These are phyloP conservation scores for Phytopythium aichiense DNA, from an alignment of 352 stramenopile species.

Conservation along the genomic window DNA sequence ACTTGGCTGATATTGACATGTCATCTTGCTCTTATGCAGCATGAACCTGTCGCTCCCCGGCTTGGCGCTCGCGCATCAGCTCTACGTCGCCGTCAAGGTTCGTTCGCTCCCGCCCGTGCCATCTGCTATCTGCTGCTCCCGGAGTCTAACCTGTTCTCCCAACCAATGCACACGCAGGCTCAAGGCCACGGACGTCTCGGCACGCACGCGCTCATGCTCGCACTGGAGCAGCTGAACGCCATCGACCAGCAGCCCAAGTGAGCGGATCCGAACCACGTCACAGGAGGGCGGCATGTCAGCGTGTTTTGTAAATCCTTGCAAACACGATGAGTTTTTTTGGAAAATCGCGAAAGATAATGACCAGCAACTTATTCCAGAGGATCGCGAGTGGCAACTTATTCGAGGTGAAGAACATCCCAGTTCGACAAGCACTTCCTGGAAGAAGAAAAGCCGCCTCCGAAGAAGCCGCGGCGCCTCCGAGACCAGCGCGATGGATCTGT, in stretches of 20 bases:
- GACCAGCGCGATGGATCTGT: constrained; percentile 49
- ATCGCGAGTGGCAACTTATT: neutral
- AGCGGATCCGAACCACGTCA: neutral
- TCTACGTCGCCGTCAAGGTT: constrained; percentile 84
- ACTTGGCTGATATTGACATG: neutral
- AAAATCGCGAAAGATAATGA: constrained; percentile 10
- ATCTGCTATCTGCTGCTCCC: neutral
- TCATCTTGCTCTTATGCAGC: constrained; percentile 10
- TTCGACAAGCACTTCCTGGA: constrained; percentile 3
- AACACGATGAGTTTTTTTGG: constrained; percentile 7
- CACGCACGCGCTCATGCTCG: constrained; percentile 87
- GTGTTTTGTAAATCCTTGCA: neutral
- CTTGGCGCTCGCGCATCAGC: constrained; percentile 81
- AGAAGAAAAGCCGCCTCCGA: constrained; percentile 14
- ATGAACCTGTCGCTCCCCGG: constrained; percentile 88
- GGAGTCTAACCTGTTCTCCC: neutral
- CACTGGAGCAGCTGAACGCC: constrained; percentile 85
- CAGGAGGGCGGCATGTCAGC: neutral
- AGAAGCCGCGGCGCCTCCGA: constrained; percentile 16
- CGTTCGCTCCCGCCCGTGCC: neutral
- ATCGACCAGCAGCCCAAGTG: constrained; percentile 9
- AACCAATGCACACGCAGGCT: constrained; percentile 25
- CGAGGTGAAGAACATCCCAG: constrained; percentile 6
- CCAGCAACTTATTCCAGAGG: neutral
- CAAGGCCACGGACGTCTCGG: constrained; percentile 76